Base-by-base conservation (phyloP, 1,139 yeast genomes). In the Suhomyces guaymorum region DNA sequence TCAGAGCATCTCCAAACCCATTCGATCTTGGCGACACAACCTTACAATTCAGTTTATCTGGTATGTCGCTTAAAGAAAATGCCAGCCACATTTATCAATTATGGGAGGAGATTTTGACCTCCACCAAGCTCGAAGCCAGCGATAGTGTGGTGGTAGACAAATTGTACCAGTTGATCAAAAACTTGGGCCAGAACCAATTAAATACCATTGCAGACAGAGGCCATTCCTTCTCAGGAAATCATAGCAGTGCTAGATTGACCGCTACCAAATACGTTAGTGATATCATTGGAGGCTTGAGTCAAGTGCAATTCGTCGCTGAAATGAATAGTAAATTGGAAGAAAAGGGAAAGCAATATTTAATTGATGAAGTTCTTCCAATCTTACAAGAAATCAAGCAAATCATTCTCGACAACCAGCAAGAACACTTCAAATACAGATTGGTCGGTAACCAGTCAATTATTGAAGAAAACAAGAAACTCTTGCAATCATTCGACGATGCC, bases 151-250 rank as follows among this genome's bases (percentile, higher is more conserved):
- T 85, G 32, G 66, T 80, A 36, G 83, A 82, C 34, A 92, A 90
- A 52, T 67, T 92, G 40, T 70, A 78, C 43, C 80, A 87, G 1
- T 66, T 92, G 45, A 78, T 94, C 28, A 85, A 83, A 49, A 76
- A 82, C 33, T 61, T 82, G 54, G 84, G 87, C 0, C 84, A 90
- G 27, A 90, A 88, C 49, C 88, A 86, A 50, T 67, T 89, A 47
- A 81, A 89, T 49, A 69, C 74, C 8, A 75, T 89, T 33, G 92
- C 96, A 5, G 95, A 90, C 42, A 70, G 84, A 32, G 99, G 99
- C 1, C 97, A 92, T 54, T 70, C 83, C 2, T 90, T 74, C 60
- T 96, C 97, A 2, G 74, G 80, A 46, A 71, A 80, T 4, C 78
- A 67, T 47, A 82, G 95, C 4, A 69, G 77, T 25, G 75, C 96